phyloP scores from a whole-genome alignment of 2,329 filamentous ascomycete species.

The Epichloe amarillans region DNA sequence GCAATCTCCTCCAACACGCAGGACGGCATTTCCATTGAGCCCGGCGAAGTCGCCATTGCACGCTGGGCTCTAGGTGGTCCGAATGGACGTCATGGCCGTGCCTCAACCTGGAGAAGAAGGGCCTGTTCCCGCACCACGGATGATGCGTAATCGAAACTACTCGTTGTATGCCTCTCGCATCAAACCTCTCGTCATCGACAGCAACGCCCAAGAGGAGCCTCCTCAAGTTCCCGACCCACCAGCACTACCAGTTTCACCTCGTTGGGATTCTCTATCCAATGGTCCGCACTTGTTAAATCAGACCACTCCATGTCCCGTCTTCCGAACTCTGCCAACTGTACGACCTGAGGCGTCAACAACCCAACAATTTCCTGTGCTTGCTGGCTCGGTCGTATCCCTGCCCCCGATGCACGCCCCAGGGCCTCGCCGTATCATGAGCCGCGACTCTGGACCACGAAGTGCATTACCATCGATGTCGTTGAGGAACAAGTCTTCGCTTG shows the following conservation, averaged over 20 bases:
- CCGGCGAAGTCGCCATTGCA: conserved; percentile 5
- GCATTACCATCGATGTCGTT: conserved; percentile 18
- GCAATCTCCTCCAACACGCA: neutral
- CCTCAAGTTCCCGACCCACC: conserved; percentile 17
- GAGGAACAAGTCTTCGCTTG: conserved; percentile 18
- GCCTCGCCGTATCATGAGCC: conserved; percentile 5
- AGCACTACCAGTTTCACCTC: conserved; percentile 23
- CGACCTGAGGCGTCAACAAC: neutral
- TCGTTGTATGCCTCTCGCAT: conserved; percentile 13
- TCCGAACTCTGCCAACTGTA: conserved; percentile 1
- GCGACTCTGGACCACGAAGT: conserved; percentile 12
- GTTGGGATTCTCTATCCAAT: conserved; percentile 31
- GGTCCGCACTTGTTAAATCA: conserved; percentile 13
- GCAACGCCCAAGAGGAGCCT: neutral
- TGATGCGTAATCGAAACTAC: conserved; percentile 9
- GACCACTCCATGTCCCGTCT: conserved; percentile 2
- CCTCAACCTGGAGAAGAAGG: conserved; percentile 7
- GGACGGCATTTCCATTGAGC: conserved; percentile 4
- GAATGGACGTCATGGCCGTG: conserved; percentile 12
- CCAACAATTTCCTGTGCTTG: conserved; percentile 1
- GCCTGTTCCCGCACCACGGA: conserved; percentile 6
- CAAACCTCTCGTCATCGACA: conserved; percentile 7
- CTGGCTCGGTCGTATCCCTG: neutral
- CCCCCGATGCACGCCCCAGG: conserved; percentile 7
- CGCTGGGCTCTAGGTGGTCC: conserved; percentile 10